phyloP scores from a whole-genome alignment of 2,329 filamentous ascomycete species.

The Fusarium tjaetaba region DNA sequence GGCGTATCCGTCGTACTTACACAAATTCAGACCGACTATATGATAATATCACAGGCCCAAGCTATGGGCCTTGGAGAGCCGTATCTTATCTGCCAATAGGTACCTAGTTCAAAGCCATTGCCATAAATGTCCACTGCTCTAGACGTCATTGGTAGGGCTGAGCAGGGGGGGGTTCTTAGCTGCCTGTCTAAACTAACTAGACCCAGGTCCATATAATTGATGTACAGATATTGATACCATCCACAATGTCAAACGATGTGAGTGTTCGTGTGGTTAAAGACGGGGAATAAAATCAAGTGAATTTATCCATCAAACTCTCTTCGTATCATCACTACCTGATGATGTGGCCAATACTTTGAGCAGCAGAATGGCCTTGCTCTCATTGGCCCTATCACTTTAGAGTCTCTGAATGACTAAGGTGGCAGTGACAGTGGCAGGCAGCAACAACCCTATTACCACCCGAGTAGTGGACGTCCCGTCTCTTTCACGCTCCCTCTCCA shows the following conservation, averaged over 20 bases:
- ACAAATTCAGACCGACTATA: neutral
- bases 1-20: neutral
- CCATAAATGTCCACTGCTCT: neutral
- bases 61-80: neutral
- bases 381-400: neutral
- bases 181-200: neutral
- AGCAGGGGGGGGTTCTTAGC: neutral
- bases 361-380: neutral
- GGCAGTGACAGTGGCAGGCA: slow-evolving; percentile 1
- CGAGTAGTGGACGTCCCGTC: neutral
- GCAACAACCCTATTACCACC: neutral
- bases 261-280: neutral
- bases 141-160: slow-evolving; percentile 27
- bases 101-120: neutral
- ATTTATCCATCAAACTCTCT: neutral
- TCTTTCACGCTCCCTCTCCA: neutral
- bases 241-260: neutral
- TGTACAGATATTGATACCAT: neutral
- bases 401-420: neutral
- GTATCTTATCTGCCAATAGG: neutral
- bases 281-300: neutral
- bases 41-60: neutral
- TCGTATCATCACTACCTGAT: neutral
- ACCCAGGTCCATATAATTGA: neutral
- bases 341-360: neutral